Evolutionary conservation across 768 basidiomycete genomes (phyloP), one percentile per base, ranked within the genome.

Genomic region (Panaeolus papilionaceus): DNA sequence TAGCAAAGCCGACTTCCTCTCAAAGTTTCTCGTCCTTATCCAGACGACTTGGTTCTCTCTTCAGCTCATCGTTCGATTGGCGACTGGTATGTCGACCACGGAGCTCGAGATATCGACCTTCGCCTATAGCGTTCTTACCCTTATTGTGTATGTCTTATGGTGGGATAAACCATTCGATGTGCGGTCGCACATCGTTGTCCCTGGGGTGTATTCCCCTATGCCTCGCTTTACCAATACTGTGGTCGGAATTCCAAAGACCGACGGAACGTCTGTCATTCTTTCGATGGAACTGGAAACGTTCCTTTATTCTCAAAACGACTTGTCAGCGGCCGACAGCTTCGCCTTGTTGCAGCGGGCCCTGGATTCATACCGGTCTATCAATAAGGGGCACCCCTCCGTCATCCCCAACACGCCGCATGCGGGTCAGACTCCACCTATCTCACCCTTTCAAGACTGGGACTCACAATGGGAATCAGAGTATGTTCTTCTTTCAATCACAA

Each of bases 101-200:
- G 74, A 79, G 39, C 73, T 83, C 14, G 79, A 83, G 67, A 67
- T 81, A 14, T 69, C 76, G 5, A 83, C 82, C 0, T 37, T 81
- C 28, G 79, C 76, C 0, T 79, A 78, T 61, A 76, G 75, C 3
- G 45, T 73, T 3, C 68, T 81, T 33, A 80, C 76, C 38, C 68
- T 74, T 12, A 66, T 74, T 10, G 76, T 72, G 12, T 82, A 80
- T 67, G 39, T 63, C 0, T 61, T 79, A 1, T 82, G 82, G 82
- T 82, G 78, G 81, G 42, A 75, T 37, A 84, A 84, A 70, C 82
- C 81, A 2, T 72, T 77, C 11, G 76, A 79, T 64, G 76, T 82
- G 0, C 69, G 68, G 14, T 66, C 54, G 9, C 54, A 26, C n/a
- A 16, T 58, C 8, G 9, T 51, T 11, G 23, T 51, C 9, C 49